Base-by-base conservation (phyloP, 2,329 filamentous ascomycete species). In the Colletotrichum theobromicola region DNA sequence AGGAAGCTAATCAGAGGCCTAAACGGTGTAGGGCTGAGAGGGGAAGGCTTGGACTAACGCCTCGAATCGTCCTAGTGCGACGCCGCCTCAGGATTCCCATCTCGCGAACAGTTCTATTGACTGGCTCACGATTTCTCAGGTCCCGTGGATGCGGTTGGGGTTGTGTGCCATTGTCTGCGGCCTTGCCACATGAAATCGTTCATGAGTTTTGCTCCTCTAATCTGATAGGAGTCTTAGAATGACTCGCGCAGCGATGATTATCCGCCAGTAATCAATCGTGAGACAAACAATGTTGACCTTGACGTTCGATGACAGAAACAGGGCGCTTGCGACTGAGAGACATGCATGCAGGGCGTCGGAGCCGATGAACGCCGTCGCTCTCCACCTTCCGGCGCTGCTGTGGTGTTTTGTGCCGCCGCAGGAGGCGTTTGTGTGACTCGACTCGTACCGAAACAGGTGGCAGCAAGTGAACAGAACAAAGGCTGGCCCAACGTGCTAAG, bases 21-120 rank as follows among this genome's bases (percentile, higher is more conserved):
- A 67, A 72, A 72, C 68, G 68, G 62, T 74, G 67, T 74, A 74
- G 72, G 72, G 72, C 72, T 74, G 72, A 74, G 67, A 71, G 55
- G 57, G 55, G 63, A 61, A 12, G 21, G n/a, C 28, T 26, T 71
- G 72, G 35, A 28, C n/a, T 66, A 21, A 30, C 32, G 32, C 61
- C 72, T 66, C 28, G 37, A 42, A 58, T 8, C 24, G 67, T 50
- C 66, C 60, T 61, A 53, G 37, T 70, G 34, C 65, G 42, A 35
- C 58, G 21, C 26, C 58, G 57, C 46, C 13, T 60, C n/a, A 50
- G n/a, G 21, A 50, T 13, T 10, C 42, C n/a, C n/a, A n/a, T n/a
- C 4, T 50, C n/a, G n/a, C 21, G 42, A 18, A 50, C 10, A 50
- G 21, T 50, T n/a, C 42, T 50, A n/a, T 50, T n/a, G 42, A 50